phyloP scores from a whole-genome alignment of 768 basidiomycete genomes.

The Rhizopogon vulgaris region DNA sequence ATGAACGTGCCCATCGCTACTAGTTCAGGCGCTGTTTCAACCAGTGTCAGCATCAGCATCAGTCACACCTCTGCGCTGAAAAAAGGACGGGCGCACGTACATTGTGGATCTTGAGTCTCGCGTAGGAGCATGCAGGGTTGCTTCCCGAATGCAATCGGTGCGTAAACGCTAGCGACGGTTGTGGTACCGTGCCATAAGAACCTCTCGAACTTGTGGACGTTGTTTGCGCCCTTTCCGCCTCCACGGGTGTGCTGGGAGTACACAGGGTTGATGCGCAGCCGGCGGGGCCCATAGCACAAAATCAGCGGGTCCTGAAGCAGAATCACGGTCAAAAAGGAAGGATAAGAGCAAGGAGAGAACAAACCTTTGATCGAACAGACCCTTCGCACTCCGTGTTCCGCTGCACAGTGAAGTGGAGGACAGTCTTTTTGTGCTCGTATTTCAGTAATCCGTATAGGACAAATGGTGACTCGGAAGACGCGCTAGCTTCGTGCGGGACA shows the following conservation, averaged over 20 bases:
- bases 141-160: constrained; percentile 83
- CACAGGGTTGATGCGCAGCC: constrained; percentile 77
- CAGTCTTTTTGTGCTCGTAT: constrained; percentile 95
- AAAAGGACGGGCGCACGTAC: constrained; percentile 46
- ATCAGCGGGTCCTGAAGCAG: constrained; percentile 71
- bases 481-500: constrained; percentile 57
- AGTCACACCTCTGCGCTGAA: neutral
- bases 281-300: constrained; percentile 83
- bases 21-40: constrained; percentile 58
- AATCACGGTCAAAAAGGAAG: neutral
- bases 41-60: neutral
- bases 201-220: constrained; percentile 94
- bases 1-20: constrained; percentile 89
- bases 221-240: constrained; percentile 88
- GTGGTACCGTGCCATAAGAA: constrained; percentile 81
- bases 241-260: constrained; percentile 91
- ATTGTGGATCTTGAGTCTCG: constrained; percentile 61
- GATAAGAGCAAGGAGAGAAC: neutral
- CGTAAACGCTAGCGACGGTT: constrained; percentile 82
- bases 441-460: constrained; percentile 78
- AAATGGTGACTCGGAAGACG: constrained; percentile 39
- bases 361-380: constrained; percentile 86
- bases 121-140: constrained; percentile 67
- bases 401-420: constrained; percentile 88
- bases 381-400: constrained; percentile 91